phyloP scores from a whole-genome alignment of 75 land plant species.

The Azolla pinnata region DNA sequence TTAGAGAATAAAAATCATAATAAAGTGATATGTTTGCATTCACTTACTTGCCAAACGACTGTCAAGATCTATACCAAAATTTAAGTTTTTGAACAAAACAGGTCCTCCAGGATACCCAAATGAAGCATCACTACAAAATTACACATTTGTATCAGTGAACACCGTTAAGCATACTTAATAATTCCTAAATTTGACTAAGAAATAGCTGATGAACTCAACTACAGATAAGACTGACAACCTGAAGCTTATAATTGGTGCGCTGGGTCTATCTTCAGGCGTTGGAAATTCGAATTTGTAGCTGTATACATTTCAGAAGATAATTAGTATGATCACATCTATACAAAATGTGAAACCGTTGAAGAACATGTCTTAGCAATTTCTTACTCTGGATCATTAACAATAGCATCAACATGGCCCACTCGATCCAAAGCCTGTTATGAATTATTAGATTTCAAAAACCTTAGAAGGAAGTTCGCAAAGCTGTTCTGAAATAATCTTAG shows the following conservation, averaged over 20 bases:
- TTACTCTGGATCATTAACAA: slow-evolving; percentile 97
- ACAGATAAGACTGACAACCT: slow-evolving; percentile 37
- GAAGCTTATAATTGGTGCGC: slow-evolving; percentile 95
- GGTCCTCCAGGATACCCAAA: slow-evolving; percentile 99
- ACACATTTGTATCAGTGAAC: not conserved
- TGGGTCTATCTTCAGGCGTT: slow-evolving; percentile 95
- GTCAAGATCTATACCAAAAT: slow-evolving; percentile 96
- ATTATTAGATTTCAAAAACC: not conserved
- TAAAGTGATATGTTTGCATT: too few relatives aligned
- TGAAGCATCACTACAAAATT: slow-evolving; percentile 82
- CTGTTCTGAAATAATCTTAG: too few relatives aligned
- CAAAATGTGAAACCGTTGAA: not conserved
- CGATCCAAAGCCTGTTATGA: slow-evolving; percentile 80
- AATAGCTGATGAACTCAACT: not conserved
- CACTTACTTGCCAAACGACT: slow-evolving; percentile 97
- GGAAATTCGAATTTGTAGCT: slow-evolving; percentile 99
- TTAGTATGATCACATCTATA: too few relatives aligned
- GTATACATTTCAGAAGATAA: too few relatives aligned
- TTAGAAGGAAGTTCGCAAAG: not conserved
- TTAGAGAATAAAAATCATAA: too few relatives aligned
- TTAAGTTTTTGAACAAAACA: slow-evolving; percentile 72
- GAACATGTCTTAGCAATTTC: too few relatives aligned
- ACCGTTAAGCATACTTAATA: too few relatives aligned
- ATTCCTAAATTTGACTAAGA: too few relatives aligned
- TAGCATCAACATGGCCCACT: slow-evolving; percentile 79